Percentiles rank a stretch among this genome's conserved stretches.
phyloP scores from a whole-genome alignment of 1,284 basidiomycete genomes.

The Ustilago trichophora region DNA sequence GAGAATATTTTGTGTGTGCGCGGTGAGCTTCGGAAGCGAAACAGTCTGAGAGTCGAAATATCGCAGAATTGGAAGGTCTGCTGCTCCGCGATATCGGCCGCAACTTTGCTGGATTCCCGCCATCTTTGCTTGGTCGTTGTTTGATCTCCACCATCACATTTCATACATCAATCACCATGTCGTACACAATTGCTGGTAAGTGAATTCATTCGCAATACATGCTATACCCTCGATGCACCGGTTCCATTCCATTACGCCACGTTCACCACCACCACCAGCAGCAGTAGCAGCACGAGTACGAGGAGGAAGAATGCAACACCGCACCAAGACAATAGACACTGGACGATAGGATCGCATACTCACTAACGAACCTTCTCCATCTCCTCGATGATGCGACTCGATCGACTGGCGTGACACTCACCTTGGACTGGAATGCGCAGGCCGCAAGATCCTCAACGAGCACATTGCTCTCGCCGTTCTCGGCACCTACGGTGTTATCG shows the following conservation, averaged over 20 bases:
- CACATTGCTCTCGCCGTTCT: conserved; percentile 60
- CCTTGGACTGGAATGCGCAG: conserved; percentile 25
- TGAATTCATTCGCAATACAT: no score
- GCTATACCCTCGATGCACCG: no score
- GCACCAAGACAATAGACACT: no score
- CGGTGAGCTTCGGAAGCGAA: conserved; percentile 30
- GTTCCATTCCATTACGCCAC: no score
- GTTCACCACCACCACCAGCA: no score
- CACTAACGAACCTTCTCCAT: no score
- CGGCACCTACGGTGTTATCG: conserved; percentile 50
- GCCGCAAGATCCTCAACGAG: conserved; percentile 62
- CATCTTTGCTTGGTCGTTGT: background rate
- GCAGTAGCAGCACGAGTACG: no score
- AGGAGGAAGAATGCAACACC: no score
- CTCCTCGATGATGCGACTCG: no score
- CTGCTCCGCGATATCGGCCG: background rate
- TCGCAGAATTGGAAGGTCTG: background rate
- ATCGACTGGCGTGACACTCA: no score
- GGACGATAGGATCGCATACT: no score
- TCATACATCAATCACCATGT: conserved; percentile 40
- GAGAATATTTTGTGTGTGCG: conserved; percentile 3
- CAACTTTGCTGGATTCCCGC: background rate
- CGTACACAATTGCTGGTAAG: conserved; percentile 63
- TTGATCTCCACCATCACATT: conserved; percentile 1
- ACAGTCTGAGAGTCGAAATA: no score